Evolutionary conservation across 2,329 filamentous ascomycete genomes (phyloP).

Genomic region (Penicillium capsulatum): DNA sequence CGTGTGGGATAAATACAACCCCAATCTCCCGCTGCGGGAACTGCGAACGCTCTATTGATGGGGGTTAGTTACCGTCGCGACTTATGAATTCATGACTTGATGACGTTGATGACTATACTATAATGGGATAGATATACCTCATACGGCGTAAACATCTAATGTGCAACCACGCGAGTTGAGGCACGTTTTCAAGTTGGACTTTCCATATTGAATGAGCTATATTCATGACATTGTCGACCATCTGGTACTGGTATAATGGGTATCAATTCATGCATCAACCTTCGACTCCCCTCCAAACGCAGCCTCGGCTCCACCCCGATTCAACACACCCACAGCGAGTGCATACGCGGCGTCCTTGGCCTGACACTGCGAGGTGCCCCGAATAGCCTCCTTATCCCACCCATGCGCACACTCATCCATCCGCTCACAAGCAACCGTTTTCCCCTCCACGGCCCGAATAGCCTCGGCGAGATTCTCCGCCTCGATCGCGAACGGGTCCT

Average conservation of each 20-base stretch:
- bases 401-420: slow-evolving; percentile 34
- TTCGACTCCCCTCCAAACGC: too few relatives aligned
- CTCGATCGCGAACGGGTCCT: slow-evolving; percentile 25
- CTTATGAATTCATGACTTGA: too few relatives aligned
- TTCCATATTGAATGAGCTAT: slow-evolving; percentile 11
- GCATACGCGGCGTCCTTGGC: slow-evolving; percentile 31
- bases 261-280: too few relatives aligned
- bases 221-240: not conserved
- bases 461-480: slow-evolving; percentile 22
- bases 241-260: not conserved
- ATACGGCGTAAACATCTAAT: too few relatives aligned
- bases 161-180: too few relatives aligned
- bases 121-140: too few relatives aligned
- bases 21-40: slow-evolving; percentile 54
- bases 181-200: too few relatives aligned
- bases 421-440: slow-evolving; percentile 20
- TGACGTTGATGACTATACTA: too few relatives aligned
- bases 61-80: too few relatives aligned
- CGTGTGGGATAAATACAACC: slow-evolving; percentile 56
- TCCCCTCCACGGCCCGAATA: slow-evolving; percentile 12
- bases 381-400: slow-evolving; percentile 34
- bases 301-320: not conserved
- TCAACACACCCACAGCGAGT: slow-evolving; percentile 24
- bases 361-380: slow-evolving; percentile 24
- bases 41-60: slow-evolving; percentile 49